Evolutionary conservation across 2,329 filamentous ascomycete species (phyloP).

Genomic region (Epichloe bromicola): DNA sequence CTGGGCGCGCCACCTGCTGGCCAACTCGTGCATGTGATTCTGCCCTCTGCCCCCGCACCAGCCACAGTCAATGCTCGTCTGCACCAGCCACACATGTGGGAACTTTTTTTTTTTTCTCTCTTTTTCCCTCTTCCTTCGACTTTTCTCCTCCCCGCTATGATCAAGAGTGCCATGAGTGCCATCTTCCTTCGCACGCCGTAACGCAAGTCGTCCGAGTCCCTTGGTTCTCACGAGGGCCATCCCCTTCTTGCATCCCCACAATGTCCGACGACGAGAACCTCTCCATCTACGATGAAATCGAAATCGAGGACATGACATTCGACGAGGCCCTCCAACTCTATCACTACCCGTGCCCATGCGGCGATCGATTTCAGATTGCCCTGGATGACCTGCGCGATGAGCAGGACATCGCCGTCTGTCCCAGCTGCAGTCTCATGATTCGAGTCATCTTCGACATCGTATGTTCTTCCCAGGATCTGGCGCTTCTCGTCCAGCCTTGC

Average conservation of each 20-base stretch:
- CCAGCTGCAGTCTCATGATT: conserved; percentile 95
- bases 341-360: conserved; percentile 93
- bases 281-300: conserved; percentile 91
- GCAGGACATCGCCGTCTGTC: conserved; percentile 91
- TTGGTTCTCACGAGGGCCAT: too few species aligned
- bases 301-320: conserved; percentile 97
- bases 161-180: too few species aligned
- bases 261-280: conserved; percentile 53
- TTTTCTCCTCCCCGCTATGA: neutral
- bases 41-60: neutral
- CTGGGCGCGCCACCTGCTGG: neutral
- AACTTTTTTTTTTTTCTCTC: conserved; percentile 4
- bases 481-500: too few species aligned
- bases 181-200: too few species aligned
- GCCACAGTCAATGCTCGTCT: too few species aligned
- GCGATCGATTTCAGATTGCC: conserved; percentile 87
- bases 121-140: neutral
- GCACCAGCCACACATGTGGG: conserved; percentile 7
- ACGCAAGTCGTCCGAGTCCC: too few species aligned
- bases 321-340: conserved; percentile 75
- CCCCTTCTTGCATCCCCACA: neutral
- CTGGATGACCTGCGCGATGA: conserved; percentile 77
- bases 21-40: neutral
- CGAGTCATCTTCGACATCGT: conserved; percentile 84
- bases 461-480: conserved; percentile 16